phyloP scores from a whole-genome alignment of 768 basidiomycete species.

The Leccinum variicolor region DNA sequence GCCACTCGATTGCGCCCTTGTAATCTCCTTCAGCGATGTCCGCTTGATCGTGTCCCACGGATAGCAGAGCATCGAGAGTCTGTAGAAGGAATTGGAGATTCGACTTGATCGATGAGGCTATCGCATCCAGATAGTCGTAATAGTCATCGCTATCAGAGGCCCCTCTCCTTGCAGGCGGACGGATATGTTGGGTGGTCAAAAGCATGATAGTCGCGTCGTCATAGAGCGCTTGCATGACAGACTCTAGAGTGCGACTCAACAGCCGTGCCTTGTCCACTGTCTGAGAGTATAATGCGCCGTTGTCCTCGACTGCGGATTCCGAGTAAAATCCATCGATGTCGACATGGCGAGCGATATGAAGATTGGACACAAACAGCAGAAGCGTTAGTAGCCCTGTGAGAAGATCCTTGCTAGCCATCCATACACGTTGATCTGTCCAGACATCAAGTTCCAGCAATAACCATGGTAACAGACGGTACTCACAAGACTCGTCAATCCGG shows the following conservation, averaged over 20 bases:
- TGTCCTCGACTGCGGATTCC: slow-evolving; percentile 38
- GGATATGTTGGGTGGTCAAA: slow-evolving; percentile 47
- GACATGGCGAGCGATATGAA: slow-evolving; percentile 77
- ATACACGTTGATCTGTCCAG: slow-evolving; percentile 28
- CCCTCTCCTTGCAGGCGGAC: slow-evolving; percentile 6
- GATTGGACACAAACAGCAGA: slow-evolving; percentile 57
- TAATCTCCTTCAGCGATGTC: slow-evolving; percentile 69
- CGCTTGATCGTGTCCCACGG: slow-evolving; percentile 68
- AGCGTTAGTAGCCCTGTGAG: slow-evolving; percentile 57
- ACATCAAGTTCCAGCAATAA: slow-evolving; percentile 3
- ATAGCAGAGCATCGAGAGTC: slow-evolving; percentile 58
- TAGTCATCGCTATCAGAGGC: slow-evolving; percentile 19
- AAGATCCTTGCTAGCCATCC: slow-evolving; percentile 44
- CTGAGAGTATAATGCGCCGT: slow-evolving; percentile 53
- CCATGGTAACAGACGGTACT: slow-evolving; percentile 6
- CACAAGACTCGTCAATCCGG: slow-evolving; percentile 21
- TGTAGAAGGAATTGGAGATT: slow-evolving; percentile 56
- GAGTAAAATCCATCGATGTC: slow-evolving; percentile 75
- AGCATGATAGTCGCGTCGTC: slow-evolving; percentile 67
- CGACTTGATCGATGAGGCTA: slow-evolving; percentile 50
- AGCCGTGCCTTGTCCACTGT: slow-evolving; percentile 67
- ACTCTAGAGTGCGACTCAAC: slow-evolving; percentile 69
- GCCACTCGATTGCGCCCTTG: slow-evolving; percentile 73
- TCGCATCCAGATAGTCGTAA: slow-evolving; percentile 45
- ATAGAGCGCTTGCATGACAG: slow-evolving; percentile 66